A percentile compares a stretch with the other conserved stretches of the same genome.
These are phyloP conservation scores for Pichia sp. DNA, from an alignment of 1,139 yeast genomes.

Conservation along the genomic window DNA sequence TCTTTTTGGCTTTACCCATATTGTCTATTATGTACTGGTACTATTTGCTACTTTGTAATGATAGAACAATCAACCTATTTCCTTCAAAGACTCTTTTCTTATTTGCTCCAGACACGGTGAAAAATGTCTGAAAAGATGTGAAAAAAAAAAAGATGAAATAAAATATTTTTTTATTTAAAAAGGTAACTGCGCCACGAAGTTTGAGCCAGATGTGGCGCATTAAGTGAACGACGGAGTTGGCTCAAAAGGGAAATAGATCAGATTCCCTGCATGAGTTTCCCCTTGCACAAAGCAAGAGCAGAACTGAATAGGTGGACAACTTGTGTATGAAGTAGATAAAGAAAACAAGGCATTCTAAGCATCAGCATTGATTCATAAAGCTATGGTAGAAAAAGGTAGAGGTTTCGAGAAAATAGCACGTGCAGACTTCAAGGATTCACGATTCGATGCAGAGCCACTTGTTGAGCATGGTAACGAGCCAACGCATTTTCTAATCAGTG, in stretches of 20 bases:
- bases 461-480: neutral
- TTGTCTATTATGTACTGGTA: neutral
- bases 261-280: neutral
- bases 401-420: neutral
- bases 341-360: no score
- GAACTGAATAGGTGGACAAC: no score
- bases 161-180: neutral
- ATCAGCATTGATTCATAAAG: no score
- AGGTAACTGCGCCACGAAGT: constrained; percentile 4
- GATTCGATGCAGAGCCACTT: neutral
- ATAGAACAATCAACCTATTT: no score
- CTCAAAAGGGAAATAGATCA: neutral
- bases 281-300: neutral
- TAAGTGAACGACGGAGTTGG: constrained; percentile 2
- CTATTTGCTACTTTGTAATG: no score
- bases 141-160: neutral
- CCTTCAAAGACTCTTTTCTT: no score
- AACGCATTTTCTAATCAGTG: neutral
- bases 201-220: constrained; percentile 1
- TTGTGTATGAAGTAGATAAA: no score
- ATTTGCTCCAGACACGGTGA: no score
- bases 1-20: constrained; percentile 97
- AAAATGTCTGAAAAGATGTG: neutral
- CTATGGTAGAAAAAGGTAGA: neutral
- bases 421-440: neutral